Base-by-base conservation (phyloP, 257 asterid genomes). In the Euphrasia confusa region DNA sequence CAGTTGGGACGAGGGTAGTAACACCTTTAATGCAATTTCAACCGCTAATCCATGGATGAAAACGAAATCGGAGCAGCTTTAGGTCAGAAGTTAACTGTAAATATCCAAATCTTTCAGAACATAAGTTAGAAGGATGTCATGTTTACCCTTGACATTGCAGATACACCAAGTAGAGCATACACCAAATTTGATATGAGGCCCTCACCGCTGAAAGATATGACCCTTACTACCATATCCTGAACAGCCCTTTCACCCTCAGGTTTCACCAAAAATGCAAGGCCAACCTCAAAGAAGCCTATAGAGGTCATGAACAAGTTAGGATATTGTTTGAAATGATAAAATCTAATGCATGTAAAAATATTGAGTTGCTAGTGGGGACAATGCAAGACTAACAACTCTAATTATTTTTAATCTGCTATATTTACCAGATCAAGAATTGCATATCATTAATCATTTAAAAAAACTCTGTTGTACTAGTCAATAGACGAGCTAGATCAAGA, bases 111-210 rank as follows among this genome's bases (percentile, higher is more conserved):
- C 21, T n/a, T 39, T 53, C 42, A 53, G 7, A 40, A 63, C 57
- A 72, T 53, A 68, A 2, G 63, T 68, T 74, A 39, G 13, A 71
- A 67, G 71, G 72, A 63, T 75, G 70, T 74, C 33, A 61, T 53
- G 48, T 42, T 80, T 84, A 89, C 97, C 94, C 95, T 80, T 66
- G 97, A 87, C 95, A 87, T 77, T 74, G 97, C 97, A 60, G 95
- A 84, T 68, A 87, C 85, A 62, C 97, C 95, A 70, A 90, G 97
- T 61, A 90, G 88, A 70, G 97, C 88, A 74, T 90, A 87, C 58
- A 90, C 74, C 72, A 90, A 79, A 80, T 87, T 90, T 1, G 94
- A 84, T 64, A 90, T 72, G 42, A 90, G 85, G 58, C 95, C 86
- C 78, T 90, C 97, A 4, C 94, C 94, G 40, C 78, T 67, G 74